Conservation (phyloP, 2,329 filamentous ascomycete species). For the Saccharata proteae region DNA sequence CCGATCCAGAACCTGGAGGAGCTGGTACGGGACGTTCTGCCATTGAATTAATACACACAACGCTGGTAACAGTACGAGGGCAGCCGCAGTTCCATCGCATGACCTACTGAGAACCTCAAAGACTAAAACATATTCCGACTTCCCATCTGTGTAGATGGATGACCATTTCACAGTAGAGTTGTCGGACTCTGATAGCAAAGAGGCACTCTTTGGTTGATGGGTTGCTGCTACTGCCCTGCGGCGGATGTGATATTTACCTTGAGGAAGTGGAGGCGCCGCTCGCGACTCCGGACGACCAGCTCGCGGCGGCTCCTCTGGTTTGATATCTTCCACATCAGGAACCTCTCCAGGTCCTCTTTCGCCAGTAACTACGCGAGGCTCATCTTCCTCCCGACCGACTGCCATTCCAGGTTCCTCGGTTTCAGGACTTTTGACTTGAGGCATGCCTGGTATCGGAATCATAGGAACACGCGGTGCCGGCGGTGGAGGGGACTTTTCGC, state of each 20-base stretch:
- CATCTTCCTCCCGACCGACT: constrained; percentile 40
- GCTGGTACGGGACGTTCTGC: constrained; percentile 30
- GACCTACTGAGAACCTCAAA: constrained; percentile 27
- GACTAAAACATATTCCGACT: constrained; percentile 25
- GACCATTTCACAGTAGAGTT: constrained; percentile 18
- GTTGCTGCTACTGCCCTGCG: constrained; percentile 17
- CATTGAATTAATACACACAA: background rate
- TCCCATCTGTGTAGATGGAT: constrained; percentile 19
- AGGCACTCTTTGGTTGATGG: constrained; percentile 14
- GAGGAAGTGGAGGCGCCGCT: constrained; percentile 29
- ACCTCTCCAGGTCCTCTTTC: constrained; percentile 34
- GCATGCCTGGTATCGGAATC: constrained; percentile 60
- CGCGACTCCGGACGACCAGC: constrained; percentile 26
- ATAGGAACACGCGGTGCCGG: constrained; percentile 38
- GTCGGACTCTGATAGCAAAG: constrained; percentile 17
- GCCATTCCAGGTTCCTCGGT: constrained; percentile 28
- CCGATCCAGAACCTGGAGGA: constrained; percentile 15
- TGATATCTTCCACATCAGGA: constrained; percentile 43
- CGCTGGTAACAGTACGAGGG: too few relatives aligned
- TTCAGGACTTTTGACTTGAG: constrained; percentile 34
- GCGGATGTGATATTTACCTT: constrained; percentile 37
- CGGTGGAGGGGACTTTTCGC: constrained; percentile 3
- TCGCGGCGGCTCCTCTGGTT: constrained; percentile 29
- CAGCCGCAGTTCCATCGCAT: constrained; percentile 4
- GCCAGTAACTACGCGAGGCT: constrained; percentile 29